Evolutionary conservation across 208 protist genomes (phyloP).

Genomic region (Trypanosoma cruzi): DNA sequence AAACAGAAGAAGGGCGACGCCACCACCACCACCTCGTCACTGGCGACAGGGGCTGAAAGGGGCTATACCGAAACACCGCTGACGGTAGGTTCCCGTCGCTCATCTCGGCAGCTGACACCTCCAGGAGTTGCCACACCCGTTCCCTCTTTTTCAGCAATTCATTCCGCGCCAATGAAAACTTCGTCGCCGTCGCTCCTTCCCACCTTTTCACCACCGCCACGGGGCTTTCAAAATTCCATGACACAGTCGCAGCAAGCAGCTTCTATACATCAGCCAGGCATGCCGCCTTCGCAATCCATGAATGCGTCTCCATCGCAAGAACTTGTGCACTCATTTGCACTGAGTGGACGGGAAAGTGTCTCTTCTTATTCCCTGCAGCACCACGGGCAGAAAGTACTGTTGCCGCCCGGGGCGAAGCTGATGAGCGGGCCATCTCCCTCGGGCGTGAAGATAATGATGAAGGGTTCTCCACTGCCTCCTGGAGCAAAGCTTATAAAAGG

Average conservation of each 20-base stretch:
- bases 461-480: conserved; percentile 19
- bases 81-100: not conserved
- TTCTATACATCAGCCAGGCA: not conserved
- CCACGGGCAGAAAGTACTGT: conserved; percentile 18
- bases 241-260: not conserved
- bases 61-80: not conserved
- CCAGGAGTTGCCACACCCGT: not conserved
- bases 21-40: not conserved
- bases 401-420: conserved; percentile 34
- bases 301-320: not conserved
- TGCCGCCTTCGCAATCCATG: not conserved
- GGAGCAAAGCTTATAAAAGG: conserved; percentile 51
- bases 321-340: not conserved
- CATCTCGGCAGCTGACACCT: not conserved
- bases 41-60: not conserved
- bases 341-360: not conserved
- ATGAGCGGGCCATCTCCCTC: conserved; percentile 27
- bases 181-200: too few relatives aligned
- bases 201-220: not conserved
- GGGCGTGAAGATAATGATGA: conserved; percentile 20
- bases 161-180: not conserved
- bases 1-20: not conserved
- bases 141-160: not conserved
- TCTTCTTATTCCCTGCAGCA: not conserved
- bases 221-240: not conserved